Evolutionary conservation across 2,329 filamentous ascomycete genomes (phyloP), one percentile per base, ranked within the genome.

Genomic region (Paramyrothecium sp.): DNA sequence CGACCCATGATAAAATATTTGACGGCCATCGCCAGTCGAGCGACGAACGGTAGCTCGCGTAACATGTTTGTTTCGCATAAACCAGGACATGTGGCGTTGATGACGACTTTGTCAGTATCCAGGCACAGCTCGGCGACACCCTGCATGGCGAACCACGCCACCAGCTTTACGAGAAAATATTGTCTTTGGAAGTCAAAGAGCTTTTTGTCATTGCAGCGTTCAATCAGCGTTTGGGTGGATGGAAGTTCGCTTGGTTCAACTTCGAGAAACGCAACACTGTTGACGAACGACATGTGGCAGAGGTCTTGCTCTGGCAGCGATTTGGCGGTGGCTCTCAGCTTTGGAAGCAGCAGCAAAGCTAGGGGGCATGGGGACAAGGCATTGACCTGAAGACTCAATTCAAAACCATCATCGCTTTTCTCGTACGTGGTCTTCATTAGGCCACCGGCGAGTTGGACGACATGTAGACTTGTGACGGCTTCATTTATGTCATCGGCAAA

Each of bases 321-420:
- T 34, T 17, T 7, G 12, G 51, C 71, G 26, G 74, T 73, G 5
- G 62, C 66, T 22, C 69, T 66, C 13, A 83, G 64, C 54, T 78
- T 77, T 0, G 79, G 79, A 1, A 83, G 70, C 22, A 88, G 72
- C 0, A 85, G 65, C 2, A 86, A 56, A 1, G 75, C 80, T 16
- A 88, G 69, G 0, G 86, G 71, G 7, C 78, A 74, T 1, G 81
- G 86, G 2, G 83, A 85, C 1, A 88, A 68, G 0, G 79, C 75
- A 62, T 87, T 87, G 61, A 86, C 79, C 66, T 87, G 83, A 4
- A 87, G 58, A 1, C 75, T 78, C 51, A 75, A 69, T 58, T 84
- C 81, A 71, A 76, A 81, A 3, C 78, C 80, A 16, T 78, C 75
- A 1, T 67, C 51, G 0, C 73, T 74, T 1, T 64, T 56, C 3